A percentile compares a stretch with the other conserved stretches of the same genome.
Evolutionary conservation across 2,329 filamentous ascomycete species (phyloP).

Genomic region (Seiridium cupressi): DNA sequence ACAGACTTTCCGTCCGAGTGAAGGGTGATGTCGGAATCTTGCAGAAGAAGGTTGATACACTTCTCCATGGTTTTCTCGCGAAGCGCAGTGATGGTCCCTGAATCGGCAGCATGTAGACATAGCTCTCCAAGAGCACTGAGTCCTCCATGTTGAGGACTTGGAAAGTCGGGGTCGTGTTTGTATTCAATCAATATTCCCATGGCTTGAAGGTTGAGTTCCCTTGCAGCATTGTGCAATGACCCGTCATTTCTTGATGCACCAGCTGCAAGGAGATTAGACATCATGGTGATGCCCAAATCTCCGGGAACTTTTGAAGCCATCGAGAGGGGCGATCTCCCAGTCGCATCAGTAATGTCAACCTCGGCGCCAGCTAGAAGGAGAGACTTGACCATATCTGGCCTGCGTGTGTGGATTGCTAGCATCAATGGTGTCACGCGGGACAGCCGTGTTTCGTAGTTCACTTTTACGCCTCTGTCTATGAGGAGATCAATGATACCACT

Average conservation of each 20-base stretch:
- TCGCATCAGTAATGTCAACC: conserved; percentile 54
- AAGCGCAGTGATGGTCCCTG: conserved; percentile 39
- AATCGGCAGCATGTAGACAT: conserved; percentile 53
- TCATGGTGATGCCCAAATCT: conserved; percentile 50
- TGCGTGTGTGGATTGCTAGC: conserved; percentile 54
- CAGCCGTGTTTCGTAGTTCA: conserved; percentile 51
- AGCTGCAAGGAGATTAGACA: conserved; percentile 52
- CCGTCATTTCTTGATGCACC: conserved; percentile 62
- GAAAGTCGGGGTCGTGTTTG: conserved; percentile 64
- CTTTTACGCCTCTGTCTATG: conserved; percentile 51
- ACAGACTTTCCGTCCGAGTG: conserved; percentile 57
- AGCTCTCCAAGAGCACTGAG: conserved; percentile 64
- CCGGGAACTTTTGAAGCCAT: conserved; percentile 57
- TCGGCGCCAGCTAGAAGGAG: conserved; percentile 59
- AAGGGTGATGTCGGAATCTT: conserved; percentile 54
- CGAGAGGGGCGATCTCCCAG: conserved; percentile 57
- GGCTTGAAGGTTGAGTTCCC: conserved; percentile 55
- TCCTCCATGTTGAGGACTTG: conserved; percentile 55
- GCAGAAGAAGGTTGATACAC: conserved; percentile 54
- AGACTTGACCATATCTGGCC: conserved; percentile 55
- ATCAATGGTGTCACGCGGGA: conserved; percentile 58
- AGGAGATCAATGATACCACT: conserved; percentile 56
- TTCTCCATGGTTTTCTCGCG: conserved; percentile 55
- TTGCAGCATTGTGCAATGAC: conserved; percentile 63
- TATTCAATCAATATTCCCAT: conserved; percentile 56